Evolutionary conservation across 305 asterid genomes (phyloP), one percentile per base, ranked within the genome.

Genomic region (Ajuga reptans): DNA sequence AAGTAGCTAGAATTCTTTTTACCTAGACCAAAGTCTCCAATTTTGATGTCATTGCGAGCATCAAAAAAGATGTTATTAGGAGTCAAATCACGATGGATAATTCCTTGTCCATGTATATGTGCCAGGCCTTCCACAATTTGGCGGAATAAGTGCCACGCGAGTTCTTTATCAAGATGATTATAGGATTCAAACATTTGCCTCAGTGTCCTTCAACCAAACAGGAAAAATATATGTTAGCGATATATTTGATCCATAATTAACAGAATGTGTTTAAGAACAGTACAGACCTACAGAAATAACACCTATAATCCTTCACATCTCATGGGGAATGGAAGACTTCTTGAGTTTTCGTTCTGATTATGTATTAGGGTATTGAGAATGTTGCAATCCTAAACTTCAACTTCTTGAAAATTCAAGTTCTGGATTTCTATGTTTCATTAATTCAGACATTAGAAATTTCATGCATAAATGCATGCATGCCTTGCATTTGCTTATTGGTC

Each of bases 1-100:
- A 64, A 14, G 37, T 42, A 72, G 57, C 56, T 52, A 52, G 46
- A 68, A 51, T 59, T 5, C 55, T 66, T 75, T 96, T 86, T 79
- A 93, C 99, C 99, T 76, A 93, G 97, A 75, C 99, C 99, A 82
- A 93, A 93, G 81, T 93, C 99, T 69, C 99, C 99, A 80, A 93
- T 93, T 84, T 93, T 93, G 79, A 89, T 86, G 79, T 93, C 97
- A 72, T 86, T 89, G 63, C 97, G 96, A 78, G 99, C 97, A 77
- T 85, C 99, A 76, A 91, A 93, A 80, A 93, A 93, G 52, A 91
- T 89, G 84, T 93, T 93, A 72, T 81, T 91, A 71, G 99, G 99
- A 68, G 96, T 93, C 90, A 93, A 80, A 72, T 93, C 99, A 64
- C 99, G 99, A 73, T 93, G 99, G 72, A 93, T 93, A 65, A 93